Conservation (phyloP, 2,329 filamentous ascomycete genomes). For the Ascocoryne sarcoides region DNA sequence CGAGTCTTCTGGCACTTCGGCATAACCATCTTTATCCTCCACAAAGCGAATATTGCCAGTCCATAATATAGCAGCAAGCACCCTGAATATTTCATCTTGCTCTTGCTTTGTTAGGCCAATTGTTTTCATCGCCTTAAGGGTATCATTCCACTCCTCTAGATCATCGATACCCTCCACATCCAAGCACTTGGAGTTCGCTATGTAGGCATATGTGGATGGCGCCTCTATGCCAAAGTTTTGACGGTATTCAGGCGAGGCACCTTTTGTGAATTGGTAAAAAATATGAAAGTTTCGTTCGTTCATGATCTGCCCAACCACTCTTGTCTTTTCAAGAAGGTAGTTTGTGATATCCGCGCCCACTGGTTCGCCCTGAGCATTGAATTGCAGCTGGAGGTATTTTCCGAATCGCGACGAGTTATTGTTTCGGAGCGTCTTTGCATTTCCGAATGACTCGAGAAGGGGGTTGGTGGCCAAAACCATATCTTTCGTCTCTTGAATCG, state of each 20-base stretch:
- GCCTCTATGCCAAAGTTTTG: slow-evolving; percentile 85
- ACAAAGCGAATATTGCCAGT: slow-evolving; percentile 86
- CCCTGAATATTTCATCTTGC: slow-evolving; percentile 94
- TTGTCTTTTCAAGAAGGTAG: slow-evolving; percentile 89
- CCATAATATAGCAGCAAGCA: slow-evolving; percentile 88
- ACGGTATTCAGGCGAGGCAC: slow-evolving; percentile 76
- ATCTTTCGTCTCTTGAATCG: slow-evolving; percentile 95
- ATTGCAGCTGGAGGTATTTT: slow-evolving; percentile 96
- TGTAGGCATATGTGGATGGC: slow-evolving; percentile 89
- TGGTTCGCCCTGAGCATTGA: slow-evolving; percentile 84
- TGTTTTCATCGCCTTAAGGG: slow-evolving; percentile 85
- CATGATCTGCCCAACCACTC: slow-evolving; percentile 87
- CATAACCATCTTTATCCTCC: slow-evolving; percentile 85
- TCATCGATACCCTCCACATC: slow-evolving; percentile 95
- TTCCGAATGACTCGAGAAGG: slow-evolving; percentile 92
- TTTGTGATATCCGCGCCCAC: slow-evolving; percentile 97
- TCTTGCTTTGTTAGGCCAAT: slow-evolving; percentile 84
- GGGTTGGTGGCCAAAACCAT: slow-evolving; percentile 99
- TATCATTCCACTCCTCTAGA: slow-evolving; percentile 78
- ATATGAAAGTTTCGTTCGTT: slow-evolving; percentile 99
- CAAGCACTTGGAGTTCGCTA: slow-evolving; percentile 87
- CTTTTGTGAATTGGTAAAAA: slow-evolving; percentile 98
- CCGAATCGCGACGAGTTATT: slow-evolving; percentile 99
- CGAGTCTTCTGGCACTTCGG: slow-evolving; percentile 76
- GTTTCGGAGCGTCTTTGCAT: slow-evolving; percentile 94